Conservation (phyloP, 805 yeast genomes). For the Nakazawaea peltata region DNA sequence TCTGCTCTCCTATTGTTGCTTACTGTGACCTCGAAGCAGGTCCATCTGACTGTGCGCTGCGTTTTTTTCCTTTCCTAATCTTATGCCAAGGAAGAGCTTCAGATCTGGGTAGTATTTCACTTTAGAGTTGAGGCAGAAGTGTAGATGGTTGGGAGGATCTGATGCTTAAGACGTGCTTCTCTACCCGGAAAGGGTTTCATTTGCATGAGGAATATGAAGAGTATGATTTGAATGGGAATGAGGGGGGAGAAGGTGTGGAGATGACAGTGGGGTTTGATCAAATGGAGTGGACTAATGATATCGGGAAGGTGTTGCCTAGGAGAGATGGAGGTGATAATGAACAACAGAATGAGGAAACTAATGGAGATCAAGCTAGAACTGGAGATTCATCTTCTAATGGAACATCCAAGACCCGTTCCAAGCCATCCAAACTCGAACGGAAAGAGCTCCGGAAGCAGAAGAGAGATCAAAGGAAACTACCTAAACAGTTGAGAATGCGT, state of each 20-base stretch:
- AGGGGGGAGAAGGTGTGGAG: slow-evolving; percentile 3
- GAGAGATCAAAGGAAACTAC: slow-evolving; percentile 11
- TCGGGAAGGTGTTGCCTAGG: slow-evolving; percentile 2
- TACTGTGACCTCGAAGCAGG: too few species aligned
- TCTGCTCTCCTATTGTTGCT: too few species aligned
- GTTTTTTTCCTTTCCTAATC: background rate
- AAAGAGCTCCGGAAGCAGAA: slow-evolving; percentile 18
- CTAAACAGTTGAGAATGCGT: background rate
- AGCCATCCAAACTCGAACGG: slow-evolving; percentile 16
- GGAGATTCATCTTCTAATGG: background rate
- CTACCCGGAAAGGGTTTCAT: slow-evolving; percentile 9
- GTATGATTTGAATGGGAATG: background rate
- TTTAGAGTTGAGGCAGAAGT: too few species aligned
- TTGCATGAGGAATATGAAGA: slow-evolving; percentile 1
- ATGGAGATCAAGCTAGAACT: slow-evolving; percentile 7
- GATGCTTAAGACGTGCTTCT: slow-evolving; percentile 10
- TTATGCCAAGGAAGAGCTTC: too few species aligned
- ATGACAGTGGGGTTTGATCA: slow-evolving; percentile 34
- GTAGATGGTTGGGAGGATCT: too few species aligned
- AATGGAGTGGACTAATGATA: slow-evolving; percentile 25
- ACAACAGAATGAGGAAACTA: too few species aligned
- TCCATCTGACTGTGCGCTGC: too few species aligned
- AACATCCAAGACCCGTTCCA: slow-evolving; percentile 7
- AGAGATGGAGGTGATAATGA: slow-evolving; percentile 6
- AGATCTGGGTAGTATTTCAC: too few species aligned